Evolutionary conservation across 176 grass and related monocot genomes (phyloP).

Genomic region (Oryza brachyantha): DNA sequence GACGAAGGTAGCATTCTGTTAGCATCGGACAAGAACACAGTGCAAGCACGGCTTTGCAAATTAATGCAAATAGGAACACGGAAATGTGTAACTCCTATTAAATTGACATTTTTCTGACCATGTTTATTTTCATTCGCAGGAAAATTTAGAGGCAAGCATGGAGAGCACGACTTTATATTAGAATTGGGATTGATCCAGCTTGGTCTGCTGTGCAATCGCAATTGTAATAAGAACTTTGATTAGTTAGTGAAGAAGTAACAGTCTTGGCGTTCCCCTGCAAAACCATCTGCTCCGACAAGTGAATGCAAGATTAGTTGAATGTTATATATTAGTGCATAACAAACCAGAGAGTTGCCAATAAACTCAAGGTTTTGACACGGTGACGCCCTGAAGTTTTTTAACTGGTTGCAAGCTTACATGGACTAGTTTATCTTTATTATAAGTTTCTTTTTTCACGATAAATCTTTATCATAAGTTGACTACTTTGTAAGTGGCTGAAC

Average conservation of each 20-base stretch:
- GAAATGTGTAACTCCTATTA: neutral
- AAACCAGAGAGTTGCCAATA: too few species aligned
- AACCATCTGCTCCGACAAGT: neutral
- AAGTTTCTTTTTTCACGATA: neutral
- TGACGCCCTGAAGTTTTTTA: too few species aligned
- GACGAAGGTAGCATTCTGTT: too few species aligned
- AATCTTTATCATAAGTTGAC: neutral
- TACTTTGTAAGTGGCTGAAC: neutral
- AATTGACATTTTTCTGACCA: neutral
- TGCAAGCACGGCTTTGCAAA: neutral
- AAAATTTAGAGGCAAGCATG: neutral
- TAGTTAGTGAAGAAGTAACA: neutral
- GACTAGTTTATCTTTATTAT: neutral
- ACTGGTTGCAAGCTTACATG: neutral
- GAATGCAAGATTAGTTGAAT: neutral
- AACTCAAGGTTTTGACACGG: too few species aligned
- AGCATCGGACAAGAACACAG: neutral
- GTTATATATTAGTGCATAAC: neutral
- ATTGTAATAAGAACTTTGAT: neutral
- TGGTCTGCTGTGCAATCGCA: neutral
- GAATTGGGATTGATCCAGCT: neutral
- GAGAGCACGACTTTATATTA: neutral
- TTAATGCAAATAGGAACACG: neutral
- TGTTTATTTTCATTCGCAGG: neutral
- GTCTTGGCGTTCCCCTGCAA: neutral